Evolutionary conservation across 2,329 filamentous ascomycete species (phyloP).

Genomic region (Setomelanomma holmii): DNA sequence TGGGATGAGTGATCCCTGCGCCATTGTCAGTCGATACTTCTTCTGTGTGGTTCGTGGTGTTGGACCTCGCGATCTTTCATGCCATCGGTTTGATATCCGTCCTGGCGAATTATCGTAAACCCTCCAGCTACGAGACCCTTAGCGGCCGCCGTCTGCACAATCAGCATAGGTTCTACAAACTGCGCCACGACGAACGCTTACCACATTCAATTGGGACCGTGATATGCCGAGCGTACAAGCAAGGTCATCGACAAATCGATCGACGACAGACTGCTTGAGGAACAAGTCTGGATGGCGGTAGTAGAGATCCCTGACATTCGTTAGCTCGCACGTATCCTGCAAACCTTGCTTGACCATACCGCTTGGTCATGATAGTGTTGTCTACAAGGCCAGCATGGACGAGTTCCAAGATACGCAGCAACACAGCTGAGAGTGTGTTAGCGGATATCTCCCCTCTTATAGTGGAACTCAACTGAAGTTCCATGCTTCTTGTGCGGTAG

Average conservation of each 20-base stretch:
- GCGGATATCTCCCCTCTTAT: neutral
- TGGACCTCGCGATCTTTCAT: constrained; percentile 51
- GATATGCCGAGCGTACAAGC: constrained; percentile 72
- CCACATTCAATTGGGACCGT: constrained; percentile 73
- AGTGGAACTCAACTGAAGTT: constrained; percentile 56
- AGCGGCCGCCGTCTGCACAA: constrained; percentile 69
- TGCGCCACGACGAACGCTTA: constrained; percentile 52
- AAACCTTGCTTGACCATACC: constrained; percentile 51
- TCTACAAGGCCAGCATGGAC: constrained; percentile 60
- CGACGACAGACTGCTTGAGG: constrained; percentile 70
- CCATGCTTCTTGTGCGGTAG: constrained; percentile 63
- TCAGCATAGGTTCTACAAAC: constrained; percentile 16
- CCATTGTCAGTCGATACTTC: neutral
- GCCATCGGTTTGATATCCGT: constrained; percentile 54
- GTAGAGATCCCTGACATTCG: constrained; percentile 72
- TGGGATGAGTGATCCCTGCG: constrained; percentile 69
- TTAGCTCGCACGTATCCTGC: constrained; percentile 15
- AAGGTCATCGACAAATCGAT: constrained; percentile 76
- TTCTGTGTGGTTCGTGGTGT: neutral
- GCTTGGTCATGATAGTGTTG: constrained; percentile 62
- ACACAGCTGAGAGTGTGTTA: constrained; percentile 53
- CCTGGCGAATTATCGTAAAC: constrained; percentile 56
- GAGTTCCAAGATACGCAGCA: constrained; percentile 63
- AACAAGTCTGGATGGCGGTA: constrained; percentile 80
- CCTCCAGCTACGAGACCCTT: constrained; percentile 75